Base-by-base conservation (phyloP, 169 alveolate species). In the Cryptosporidium sp. region DNA sequence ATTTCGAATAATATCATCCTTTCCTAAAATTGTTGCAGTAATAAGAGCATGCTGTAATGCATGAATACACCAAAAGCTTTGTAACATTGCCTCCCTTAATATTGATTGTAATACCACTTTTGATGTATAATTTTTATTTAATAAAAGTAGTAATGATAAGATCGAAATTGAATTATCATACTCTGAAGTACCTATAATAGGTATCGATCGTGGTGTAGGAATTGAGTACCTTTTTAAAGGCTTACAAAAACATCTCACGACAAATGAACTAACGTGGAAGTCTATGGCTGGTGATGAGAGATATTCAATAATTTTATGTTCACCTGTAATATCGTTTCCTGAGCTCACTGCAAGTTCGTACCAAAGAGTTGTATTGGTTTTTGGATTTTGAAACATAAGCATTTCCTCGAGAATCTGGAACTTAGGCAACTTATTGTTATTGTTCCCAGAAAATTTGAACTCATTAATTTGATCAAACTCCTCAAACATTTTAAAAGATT, bases 61-160 rank as follows among this genome's bases (percentile, higher is more conserved):
- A 31, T 80, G 80, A 44, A 80, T 80, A 37, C 89, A 80, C 89
- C 89, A 80, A 65, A 62, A 80, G 70, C 89, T 80, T 26, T 80
- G 89, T 73, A 80, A n/a, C 73, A 80, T 65, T n/a, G 89, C 53
- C 56, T 80, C 89, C 39, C 89, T 61, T 29, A 80, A n/a, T 3
- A 80, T 29, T 3, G 89, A 80, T 12, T 80, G 89, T 18, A 80
- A 51, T 23, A 80, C 89, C 16, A 80, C 75, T 33, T 80, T 80
- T 9, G 89, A 60, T 7, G 75, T 62, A 33, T 42, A 80, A 48
- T 80, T 80, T 26, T 80, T 80, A 9, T 65, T 65, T 48, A 62
- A 29, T 16, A 80, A 29, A 7, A 80, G 68, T 18, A 80, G 23
- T 45, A 65, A 44, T n/a, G 89, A 80, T 3, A 80, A 44, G 8